These are phyloP conservation scores for Warburgia ugandensis DNA, from an alignment of 164 flowering plant genomes.

Conservation along the genomic window DNA sequence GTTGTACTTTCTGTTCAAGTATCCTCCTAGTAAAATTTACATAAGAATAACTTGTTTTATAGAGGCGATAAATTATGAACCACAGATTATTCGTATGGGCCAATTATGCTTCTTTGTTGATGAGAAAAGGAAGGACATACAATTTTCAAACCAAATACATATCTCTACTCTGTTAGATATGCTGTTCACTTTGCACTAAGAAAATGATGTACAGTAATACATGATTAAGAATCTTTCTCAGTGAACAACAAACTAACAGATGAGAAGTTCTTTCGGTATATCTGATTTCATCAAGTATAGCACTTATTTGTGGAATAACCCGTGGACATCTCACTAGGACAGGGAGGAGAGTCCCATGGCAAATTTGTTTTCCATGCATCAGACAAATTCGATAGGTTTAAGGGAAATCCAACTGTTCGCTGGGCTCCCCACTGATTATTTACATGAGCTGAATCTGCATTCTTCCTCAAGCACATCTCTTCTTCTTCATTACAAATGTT, in stretches of 20 bases:
- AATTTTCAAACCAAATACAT: conserved; percentile 1
- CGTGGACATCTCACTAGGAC: conserved; percentile 68
- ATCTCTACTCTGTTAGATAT: conserved; percentile 6
- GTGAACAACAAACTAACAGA: conserved; percentile 8
- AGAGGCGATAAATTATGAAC: neutral
- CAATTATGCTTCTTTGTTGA: neutral
- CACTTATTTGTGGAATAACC: conserved; percentile 51
- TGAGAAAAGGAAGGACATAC: neutral
- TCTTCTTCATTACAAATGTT: conserved; percentile 21
- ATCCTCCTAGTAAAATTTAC: neutral
- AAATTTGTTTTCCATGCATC: conserved; percentile 42
- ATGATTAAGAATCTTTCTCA: conserved; percentile 13
- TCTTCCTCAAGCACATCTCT: conserved; percentile 29
- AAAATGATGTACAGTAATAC: conserved; percentile 23
- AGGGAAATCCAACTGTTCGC: conserved; percentile 49
- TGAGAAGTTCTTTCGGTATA: conserved; percentile 1
- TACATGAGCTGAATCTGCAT: conserved; percentile 9
- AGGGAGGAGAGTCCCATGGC: conserved; percentile 67
- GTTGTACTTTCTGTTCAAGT: neutral
- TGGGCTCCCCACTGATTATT: conserved; percentile 29
- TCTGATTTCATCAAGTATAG: conserved; percentile 26
- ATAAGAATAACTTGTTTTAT: neutral
- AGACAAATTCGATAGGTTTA: conserved; percentile 27
- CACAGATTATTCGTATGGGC: neutral
- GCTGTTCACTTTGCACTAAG: conserved; percentile 6